Base-by-base conservation (phyloP, 306 rosid genomes). In the Prunus davidiana region DNA sequence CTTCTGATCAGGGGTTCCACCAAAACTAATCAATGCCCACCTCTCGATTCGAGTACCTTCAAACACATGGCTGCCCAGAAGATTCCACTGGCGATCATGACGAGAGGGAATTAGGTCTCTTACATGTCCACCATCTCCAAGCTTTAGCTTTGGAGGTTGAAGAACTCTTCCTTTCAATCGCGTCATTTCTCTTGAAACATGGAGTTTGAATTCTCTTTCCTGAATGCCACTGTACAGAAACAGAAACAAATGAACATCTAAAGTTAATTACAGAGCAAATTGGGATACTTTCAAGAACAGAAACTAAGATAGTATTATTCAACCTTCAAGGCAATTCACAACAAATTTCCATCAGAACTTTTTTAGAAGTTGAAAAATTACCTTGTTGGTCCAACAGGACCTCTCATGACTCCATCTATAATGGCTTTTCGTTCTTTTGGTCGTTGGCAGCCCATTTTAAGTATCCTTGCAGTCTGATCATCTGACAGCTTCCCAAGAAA, bases 401-500 rank as follows among this genome's bases (percentile, higher is more conserved):
- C 97, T 81, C 85, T 86, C 91, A 96, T 87, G 78, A 96, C 97
- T 77, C 86, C 92, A 82, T 96, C 98, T 4, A 92, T 88, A 68
- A 88, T 91, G 75, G 89, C 76, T 89, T 91, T 96, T 58, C 99
- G 82, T 79, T 92, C 97, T 77, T 87, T 91, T 0, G 99, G 99
- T 68, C 91, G 81, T 75, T 96, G 99, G 83, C 97, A 92, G 10
- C 96, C 99, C 99, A 96, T 90, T 86, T 92, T 91, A 73, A 96
- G 97, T 84, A 96, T 96, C 81, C 86, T 86, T 66, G 97, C 97
- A 5, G 97, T 96, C 82, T 96, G 99, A 86, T 92, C 98, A 83
- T 96, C 98, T 0, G 98, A 89, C 0, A 96, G 87, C 82, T 92
- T 96, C 28, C 99, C 98, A 20, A 96, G 93, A 74, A 96, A 96